Evolutionary conservation across 2,329 filamentous ascomycete species (phyloP).

Genomic region (Stemphylium vesicarium): DNA sequence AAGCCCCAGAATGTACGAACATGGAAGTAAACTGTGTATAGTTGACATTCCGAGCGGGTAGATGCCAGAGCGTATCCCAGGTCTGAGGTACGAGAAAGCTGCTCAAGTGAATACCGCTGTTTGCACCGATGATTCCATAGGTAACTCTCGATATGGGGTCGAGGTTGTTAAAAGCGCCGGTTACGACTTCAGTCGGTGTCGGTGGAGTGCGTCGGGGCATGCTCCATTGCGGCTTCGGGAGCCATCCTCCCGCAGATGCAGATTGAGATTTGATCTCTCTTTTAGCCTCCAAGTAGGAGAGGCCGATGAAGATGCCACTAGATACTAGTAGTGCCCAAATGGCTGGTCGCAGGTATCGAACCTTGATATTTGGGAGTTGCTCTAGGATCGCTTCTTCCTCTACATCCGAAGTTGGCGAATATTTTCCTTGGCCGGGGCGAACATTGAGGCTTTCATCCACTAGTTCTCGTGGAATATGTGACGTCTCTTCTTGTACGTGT

Average conservation of each 20-base stretch:
- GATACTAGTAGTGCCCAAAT: conserved; percentile 39
- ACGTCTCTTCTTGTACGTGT: conserved; percentile 10
- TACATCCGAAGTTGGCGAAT: background rate
- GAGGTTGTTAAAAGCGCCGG: conserved; percentile 30
- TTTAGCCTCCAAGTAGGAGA: conserved; percentile 40
- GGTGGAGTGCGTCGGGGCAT: conserved; percentile 24
- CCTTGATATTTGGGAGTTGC: conserved; percentile 20
- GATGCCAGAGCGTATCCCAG: conserved; percentile 41
- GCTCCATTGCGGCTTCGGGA: conserved; percentile 26
- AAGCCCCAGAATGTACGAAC: conserved; percentile 29
- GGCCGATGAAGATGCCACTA: conserved; percentile 33
- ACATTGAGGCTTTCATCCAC: conserved; percentile 8
- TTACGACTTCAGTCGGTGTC: conserved; percentile 35
- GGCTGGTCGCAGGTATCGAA: conserved; percentile 37
- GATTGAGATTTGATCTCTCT: conserved; percentile 28
- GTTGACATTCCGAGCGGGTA: conserved; percentile 37
- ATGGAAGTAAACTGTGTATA: conserved; percentile 40
- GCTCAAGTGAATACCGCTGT: conserved; percentile 35
- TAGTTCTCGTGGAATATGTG: conserved; percentile 6
- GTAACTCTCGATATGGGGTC: conserved; percentile 38
- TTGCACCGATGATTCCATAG: conserved; percentile 37
- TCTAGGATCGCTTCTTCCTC: background rate
- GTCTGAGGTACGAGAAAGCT: conserved; percentile 29
- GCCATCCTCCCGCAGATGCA: conserved; percentile 17
- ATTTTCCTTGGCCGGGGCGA: background rate